A percentile compares a stretch with the other conserved stretches of the same genome.
phyloP scores from a whole-genome alignment of 1,284 basidiomycete species.

The Fistulinella cinereoalba region DNA sequence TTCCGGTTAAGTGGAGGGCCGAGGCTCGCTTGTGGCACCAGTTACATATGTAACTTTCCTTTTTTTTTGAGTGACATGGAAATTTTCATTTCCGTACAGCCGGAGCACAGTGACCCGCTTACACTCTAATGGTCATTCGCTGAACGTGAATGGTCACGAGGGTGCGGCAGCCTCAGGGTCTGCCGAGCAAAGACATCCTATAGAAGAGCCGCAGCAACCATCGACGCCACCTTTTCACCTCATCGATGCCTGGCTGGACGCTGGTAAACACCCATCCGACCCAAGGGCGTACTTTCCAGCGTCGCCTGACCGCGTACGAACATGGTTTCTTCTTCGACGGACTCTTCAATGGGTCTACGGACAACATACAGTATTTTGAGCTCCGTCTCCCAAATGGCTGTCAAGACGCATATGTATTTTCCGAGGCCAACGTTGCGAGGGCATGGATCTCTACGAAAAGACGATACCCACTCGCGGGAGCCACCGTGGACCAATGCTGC shows the following conservation, averaged over 20 bases:
- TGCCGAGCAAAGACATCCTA: too few species aligned
- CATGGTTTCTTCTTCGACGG: slow-evolving; percentile 13
- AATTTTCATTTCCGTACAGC: too few species aligned
- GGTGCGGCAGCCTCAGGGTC: too few species aligned
- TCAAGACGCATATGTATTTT: slow-evolving; percentile 14
- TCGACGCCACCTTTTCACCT: too few species aligned
- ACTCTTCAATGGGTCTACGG: slow-evolving; percentile 18
- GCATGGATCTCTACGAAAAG: slow-evolving; percentile 22
- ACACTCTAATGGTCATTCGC: too few species aligned
- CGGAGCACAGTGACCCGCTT: too few species aligned
- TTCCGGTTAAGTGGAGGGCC: too few species aligned
- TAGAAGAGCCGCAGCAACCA: too few species aligned
- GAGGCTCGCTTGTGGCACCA: too few species aligned
- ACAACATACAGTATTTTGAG: slow-evolving; percentile 11
- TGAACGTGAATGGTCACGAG: too few species aligned
- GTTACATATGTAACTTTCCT: too few species aligned
- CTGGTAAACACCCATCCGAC: slow-evolving; percentile 3
- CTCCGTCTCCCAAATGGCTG: slow-evolving; percentile 6
- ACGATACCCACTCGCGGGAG: slow-evolving; percentile 19
- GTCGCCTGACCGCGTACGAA: slow-evolving; percentile 12
- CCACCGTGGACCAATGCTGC: background rate
- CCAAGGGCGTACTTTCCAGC: slow-evolving; percentile 17
- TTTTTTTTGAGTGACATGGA: too few species aligned
- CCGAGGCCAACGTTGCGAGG: slow-evolving; percentile 13
- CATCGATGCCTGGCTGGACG: slow-evolving; percentile 13